These are phyloP conservation scores for Sugiyamaella japonica DNA, from an alignment of 1,139 yeast species.

Conservation along the genomic window DNA sequence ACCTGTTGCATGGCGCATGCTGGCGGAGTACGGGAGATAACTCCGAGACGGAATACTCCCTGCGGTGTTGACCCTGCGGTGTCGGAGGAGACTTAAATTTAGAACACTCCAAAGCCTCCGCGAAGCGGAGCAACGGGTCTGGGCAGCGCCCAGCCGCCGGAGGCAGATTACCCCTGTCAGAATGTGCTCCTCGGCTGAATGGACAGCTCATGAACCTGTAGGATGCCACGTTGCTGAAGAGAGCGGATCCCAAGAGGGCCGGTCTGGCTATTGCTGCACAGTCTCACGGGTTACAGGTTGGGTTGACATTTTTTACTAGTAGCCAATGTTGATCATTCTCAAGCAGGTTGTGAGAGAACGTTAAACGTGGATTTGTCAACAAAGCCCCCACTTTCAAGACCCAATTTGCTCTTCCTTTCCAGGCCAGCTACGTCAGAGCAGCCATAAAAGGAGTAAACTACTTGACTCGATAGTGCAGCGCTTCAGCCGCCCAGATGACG, in stretches of 20 bases:
- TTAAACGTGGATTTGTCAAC: background rate
- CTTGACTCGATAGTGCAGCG: conserved; percentile 75
- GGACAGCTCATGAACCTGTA: too few species aligned
- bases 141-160: background rate
- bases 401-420: conserved; percentile 76
- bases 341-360: conserved; percentile 22
- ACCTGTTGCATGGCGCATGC: too few species aligned
- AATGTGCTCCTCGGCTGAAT: too few species aligned
- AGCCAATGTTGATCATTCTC: conserved; percentile 21
- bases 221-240: too few species aligned
- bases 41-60: too few species aligned
- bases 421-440: conserved; percentile 79
- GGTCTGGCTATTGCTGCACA: conserved; percentile 33
- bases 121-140: background rate
- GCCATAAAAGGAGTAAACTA: conserved; percentile 70
- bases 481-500: too few species aligned
- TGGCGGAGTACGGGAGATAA: too few species aligned
- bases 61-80: too few species aligned
- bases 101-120: background rate
- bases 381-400: conserved; percentile 37
- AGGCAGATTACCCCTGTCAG: background rate
- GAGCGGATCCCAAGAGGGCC: too few species aligned
- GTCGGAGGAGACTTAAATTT: too few species aligned
- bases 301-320: conserved; percentile 32
- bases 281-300: conserved; percentile 28